Base-by-base conservation (phyloP, 2,329 filamentous ascomycete genomes). In the Scolecobasidium constrictum region DNA sequence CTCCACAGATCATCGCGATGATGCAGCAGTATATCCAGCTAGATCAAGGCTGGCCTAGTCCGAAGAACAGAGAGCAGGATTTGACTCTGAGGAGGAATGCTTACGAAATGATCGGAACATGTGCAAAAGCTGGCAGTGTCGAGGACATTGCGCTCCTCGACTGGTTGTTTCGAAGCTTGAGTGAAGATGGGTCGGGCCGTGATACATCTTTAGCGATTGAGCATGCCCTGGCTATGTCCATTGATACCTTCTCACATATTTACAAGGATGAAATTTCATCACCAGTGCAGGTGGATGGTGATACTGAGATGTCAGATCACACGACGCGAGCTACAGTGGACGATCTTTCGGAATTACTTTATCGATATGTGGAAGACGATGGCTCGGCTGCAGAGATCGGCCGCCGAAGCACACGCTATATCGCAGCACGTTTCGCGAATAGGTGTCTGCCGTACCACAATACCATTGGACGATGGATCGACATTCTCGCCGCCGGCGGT, bases 401-500 rank as follows among this genome's bases (percentile, higher is more conserved):
- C 12, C 11, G 6, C 12, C 73, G 82, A 50, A 88, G 83, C 53
- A 83, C 83, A 23, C 78, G 85, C 5, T 92, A 88, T 61, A 81
- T 86, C 16, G 81, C 81, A 18, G 80, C 92, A 5, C 84, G 92
- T 45, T 95, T 90, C 70, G 86, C 86, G 9, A 96, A 96, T 56
- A 75, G 85, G 40, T 94, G 86, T 53, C 68, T 98, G 4, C 76
- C 82, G 1, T 95, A 86, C 52, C 72, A 72, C 16, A 86, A 94
- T 53, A 71, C 86, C 7, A 69, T 81, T 28, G 92, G 78, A 19
- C 77, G 92, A 38, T 95, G 86, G 85, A 83, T 95, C 37, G 78
- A 95, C 57, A 75, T 96, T 13, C 70, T 95, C 39, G 90, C 88
- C 5, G 67, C 92, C 6, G 78, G 76, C 13, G 79, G 79, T 11